A percentile compares a stretch with the other conserved stretches of the same genome.
phyloP scores from a whole-genome alignment of 306 rosid genomes.

The Cucurbita maxima region DNA sequence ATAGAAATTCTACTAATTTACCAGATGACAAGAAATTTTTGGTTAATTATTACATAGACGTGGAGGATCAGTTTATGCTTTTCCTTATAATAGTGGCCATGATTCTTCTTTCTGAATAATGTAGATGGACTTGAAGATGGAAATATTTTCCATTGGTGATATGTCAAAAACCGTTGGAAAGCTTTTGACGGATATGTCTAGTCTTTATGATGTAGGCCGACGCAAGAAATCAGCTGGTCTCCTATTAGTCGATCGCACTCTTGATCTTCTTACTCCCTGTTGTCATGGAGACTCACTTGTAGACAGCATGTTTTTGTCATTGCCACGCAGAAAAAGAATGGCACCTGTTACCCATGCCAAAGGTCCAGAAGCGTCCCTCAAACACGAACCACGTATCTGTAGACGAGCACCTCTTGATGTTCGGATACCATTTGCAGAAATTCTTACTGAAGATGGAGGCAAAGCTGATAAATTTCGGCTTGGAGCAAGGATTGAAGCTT shows the following conservation, averaged over 20 bases:
- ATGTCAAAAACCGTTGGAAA: constrained; percentile 72
- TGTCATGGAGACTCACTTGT: constrained; percentile 85
- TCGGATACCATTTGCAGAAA: constrained; percentile 58
- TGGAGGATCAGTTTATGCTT: constrained; percentile 1
- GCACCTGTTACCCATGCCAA: constrained; percentile 32
- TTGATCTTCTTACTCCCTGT: constrained; percentile 92
- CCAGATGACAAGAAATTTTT: background rate
- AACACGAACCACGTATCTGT: constrained; percentile 32
- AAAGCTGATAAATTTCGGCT: constrained; percentile 32
- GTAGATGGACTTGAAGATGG: constrained; percentile 96
- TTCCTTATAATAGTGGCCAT: constrained; percentile 15
- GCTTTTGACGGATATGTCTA: constrained; percentile 81
- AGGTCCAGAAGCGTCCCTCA: constrained; percentile 38
- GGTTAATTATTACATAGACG: background rate
- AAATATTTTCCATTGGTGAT: constrained; percentile 89
- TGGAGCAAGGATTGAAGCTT: constrained; percentile 55
- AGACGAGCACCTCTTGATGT: constrained; percentile 64
- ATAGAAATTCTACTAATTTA: background rate
- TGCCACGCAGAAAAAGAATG: constrained; percentile 45
- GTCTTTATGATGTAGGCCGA: constrained; percentile 90
- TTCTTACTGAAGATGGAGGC: constrained; percentile 43
- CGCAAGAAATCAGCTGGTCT: constrained; percentile 75
- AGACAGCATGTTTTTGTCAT: constrained; percentile 66
- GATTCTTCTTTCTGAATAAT: constrained; percentile 21
- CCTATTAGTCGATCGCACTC: constrained; percentile 74